A percentile compares a stretch with the other conserved stretches of the same genome.
Conservation (phyloP, 306 rosid species). For the Dryas drummondii region DNA sequence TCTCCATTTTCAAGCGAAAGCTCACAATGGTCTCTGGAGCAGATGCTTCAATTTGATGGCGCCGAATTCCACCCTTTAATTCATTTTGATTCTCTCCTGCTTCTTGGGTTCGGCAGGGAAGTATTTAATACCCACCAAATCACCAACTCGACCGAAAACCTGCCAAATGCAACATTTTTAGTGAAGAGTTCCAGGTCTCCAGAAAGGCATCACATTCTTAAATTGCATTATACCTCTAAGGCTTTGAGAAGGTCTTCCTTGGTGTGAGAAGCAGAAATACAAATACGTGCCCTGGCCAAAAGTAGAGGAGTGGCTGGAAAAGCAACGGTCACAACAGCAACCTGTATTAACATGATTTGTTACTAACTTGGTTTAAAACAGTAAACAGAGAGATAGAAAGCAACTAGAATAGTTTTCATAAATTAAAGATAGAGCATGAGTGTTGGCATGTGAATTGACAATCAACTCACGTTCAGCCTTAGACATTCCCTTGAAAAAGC, state of each 20-base stretch:
- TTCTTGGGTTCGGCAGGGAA: slow-evolving; percentile 68
- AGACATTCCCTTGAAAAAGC: slow-evolving; percentile 85
- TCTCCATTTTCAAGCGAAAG: background rate
- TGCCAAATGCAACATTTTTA: slow-evolving; percentile 17
- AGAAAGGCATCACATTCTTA: background rate
- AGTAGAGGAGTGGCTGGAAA: slow-evolving; percentile 85
- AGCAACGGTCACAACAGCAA: slow-evolving; percentile 79
- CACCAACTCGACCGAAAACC: slow-evolving; percentile 78
- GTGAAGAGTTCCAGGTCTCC: background rate
- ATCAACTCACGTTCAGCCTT: slow-evolving; percentile 59
- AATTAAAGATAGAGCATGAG: no score
- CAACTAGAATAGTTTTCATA: no score
- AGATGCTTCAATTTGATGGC: background rate
- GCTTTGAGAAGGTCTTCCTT: slow-evolving; percentile 74
- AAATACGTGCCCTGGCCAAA: slow-evolving; percentile 71
- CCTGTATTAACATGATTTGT: slow-evolving; percentile 31
- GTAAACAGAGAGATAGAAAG: no score
- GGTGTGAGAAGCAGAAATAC: slow-evolving; percentile 85
- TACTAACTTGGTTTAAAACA: background rate
- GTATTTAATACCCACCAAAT: slow-evolving; percentile 72
- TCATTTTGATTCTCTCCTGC: slow-evolving; percentile 36
- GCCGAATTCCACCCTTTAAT: background rate
- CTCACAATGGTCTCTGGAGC: background rate
- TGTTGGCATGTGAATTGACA: background rate
- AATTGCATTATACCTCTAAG: slow-evolving; percentile 49